A percentile compares a stretch with the other conserved stretches of the same genome.
phyloP scores from a whole-genome alignment of 345 rosid species.

The Erodium maritimum region DNA sequence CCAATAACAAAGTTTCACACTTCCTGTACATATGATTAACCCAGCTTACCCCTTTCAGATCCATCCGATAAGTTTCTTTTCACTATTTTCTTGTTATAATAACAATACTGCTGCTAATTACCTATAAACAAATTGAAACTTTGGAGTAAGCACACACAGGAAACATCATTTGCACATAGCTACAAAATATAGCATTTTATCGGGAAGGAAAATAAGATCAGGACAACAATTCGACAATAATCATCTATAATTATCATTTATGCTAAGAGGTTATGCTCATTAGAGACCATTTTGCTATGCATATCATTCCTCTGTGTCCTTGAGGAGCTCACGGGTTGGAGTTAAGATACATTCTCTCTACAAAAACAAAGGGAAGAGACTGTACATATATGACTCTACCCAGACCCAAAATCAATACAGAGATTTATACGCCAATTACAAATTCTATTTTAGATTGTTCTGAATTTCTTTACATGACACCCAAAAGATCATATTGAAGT shows the following conservation, averaged over 20 bases:
- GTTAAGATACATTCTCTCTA: no score
- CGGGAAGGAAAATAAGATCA: not conserved
- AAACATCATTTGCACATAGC: not conserved
- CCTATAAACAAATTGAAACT: not conserved
- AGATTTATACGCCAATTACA: not conserved
- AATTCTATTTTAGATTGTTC: not conserved
- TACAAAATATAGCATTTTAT: not conserved
- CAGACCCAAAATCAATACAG: not conserved
- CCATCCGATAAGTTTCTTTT: constrained; percentile 26
- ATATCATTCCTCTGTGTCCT: no score
- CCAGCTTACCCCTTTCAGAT: constrained; percentile 58
- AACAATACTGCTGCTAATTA: not conserved
- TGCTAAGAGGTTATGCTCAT: not conserved
- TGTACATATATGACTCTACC: no score
- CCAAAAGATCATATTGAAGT: not conserved
- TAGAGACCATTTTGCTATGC: not conserved
- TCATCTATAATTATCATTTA: no score
- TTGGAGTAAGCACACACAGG: not conserved
- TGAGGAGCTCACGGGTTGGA: no score
- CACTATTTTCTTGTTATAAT: not conserved
- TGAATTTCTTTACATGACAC: not conserved
- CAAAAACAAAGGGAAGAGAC: no score
- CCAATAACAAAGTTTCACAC: constrained; percentile 84
- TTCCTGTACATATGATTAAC: constrained; percentile 62
- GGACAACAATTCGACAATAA: not conserved